These are phyloP conservation scores for Sporisorium scitamineum DNA, from an alignment of 1,284 basidiomycete genomes.

Conservation along the genomic window DNA sequence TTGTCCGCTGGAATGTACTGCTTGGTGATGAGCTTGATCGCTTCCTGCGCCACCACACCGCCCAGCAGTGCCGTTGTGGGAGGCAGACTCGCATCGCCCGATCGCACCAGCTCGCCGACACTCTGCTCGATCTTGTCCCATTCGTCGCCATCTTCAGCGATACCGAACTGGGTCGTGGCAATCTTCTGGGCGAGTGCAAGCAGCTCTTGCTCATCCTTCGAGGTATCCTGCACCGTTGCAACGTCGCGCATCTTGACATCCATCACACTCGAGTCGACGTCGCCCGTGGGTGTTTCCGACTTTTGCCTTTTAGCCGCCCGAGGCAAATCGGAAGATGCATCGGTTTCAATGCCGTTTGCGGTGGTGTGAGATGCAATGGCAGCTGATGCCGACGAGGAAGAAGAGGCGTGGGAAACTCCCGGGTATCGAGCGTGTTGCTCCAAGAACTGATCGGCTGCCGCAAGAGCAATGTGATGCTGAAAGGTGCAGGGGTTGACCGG, in stretches of 20 bases:
- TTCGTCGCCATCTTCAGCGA: slow-evolving; percentile 34
- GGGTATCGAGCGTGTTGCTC: slow-evolving; percentile 70
- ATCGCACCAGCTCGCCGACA: slow-evolving; percentile 82
- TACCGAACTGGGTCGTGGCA: slow-evolving; percentile 15
- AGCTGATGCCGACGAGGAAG: slow-evolving; percentile 7
- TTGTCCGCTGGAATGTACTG: slow-evolving; percentile 94
- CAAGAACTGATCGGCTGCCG: slow-evolving; percentile 71
- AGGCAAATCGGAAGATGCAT: not conserved
- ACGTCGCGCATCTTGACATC: slow-evolving; percentile 65
- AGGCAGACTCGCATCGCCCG: slow-evolving; percentile 83
- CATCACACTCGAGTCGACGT: slow-evolving; percentile 21
- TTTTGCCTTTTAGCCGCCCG: slow-evolving; percentile 49
- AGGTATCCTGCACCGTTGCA: slow-evolving; percentile 65
- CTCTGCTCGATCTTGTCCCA: slow-evolving; percentile 77
- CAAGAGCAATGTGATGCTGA: slow-evolving; percentile 69
- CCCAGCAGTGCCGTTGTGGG: slow-evolving; percentile 93
- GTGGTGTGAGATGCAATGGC: not conserved
- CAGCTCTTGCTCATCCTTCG: slow-evolving; percentile 59
- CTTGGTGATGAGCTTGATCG: slow-evolving; percentile 95
- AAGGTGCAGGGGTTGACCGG: slow-evolving; percentile 63
- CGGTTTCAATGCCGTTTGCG: not conserved
- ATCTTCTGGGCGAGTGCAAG: slow-evolving; percentile 26
- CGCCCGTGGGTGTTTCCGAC: slow-evolving; percentile 49
- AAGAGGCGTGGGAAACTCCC: slow-evolving; percentile 54
- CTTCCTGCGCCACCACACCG: slow-evolving; percentile 94